phyloP scores from a whole-genome alignment of 2,329 filamentous ascomycete species.

The Venturia carpophila region DNA sequence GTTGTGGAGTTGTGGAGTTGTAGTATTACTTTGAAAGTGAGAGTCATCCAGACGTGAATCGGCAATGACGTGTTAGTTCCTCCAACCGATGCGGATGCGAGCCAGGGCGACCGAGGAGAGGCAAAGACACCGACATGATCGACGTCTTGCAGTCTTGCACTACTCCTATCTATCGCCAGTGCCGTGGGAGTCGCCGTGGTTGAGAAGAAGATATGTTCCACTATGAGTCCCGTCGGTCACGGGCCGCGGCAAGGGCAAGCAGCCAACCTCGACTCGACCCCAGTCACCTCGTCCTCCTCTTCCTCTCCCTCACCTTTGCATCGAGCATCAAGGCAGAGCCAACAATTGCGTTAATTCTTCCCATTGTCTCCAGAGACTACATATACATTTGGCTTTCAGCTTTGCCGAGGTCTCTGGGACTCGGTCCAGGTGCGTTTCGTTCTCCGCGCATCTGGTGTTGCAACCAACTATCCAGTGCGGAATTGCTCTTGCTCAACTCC shows the following conservation, averaged over 20 bases:
- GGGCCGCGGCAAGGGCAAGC: background rate
- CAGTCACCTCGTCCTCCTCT: too few species aligned
- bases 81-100: background rate
- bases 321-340: too few species aligned
- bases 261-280: too few species aligned
- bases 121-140: background rate
- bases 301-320: too few species aligned
- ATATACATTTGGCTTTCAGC: background rate
- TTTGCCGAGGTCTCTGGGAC: background rate
- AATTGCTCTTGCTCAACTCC: background rate
- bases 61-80: constrained; percentile 3
- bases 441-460: background rate
- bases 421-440: background rate
- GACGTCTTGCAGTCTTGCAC: background rate
- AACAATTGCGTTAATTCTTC: too few species aligned
- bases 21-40: background rate
- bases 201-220: too few species aligned
- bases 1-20: background rate
- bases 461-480: background rate
- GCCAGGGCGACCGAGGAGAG: background rate
- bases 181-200: too few species aligned
- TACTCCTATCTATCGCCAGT: too few species aligned
- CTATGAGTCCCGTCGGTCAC: too few species aligned
- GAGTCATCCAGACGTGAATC: background rate
- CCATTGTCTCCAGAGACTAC: background rate